Evolutionary conservation across 257 asterid species (phyloP), one percentile per base, ranked within the genome.

Genomic region (Dorcoceras hygrometricum): DNA sequence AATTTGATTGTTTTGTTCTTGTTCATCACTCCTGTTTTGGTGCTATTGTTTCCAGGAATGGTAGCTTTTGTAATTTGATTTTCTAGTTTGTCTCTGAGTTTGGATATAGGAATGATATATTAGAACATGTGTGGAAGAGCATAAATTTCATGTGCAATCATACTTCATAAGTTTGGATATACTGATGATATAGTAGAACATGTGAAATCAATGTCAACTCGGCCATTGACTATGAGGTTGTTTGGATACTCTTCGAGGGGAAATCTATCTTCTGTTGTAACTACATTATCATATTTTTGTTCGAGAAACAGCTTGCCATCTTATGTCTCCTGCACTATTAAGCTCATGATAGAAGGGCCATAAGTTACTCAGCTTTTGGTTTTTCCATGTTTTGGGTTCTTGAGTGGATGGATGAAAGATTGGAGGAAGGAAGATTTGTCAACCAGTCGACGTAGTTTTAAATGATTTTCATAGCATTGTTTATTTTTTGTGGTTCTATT

Each of bases 71-170:
- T 14, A 12, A 12, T 10, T 12, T 67, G 56, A 6, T 34, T 4
- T 59, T 53, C 27, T 51, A 14, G 7, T 62, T 6, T 56, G 23
- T 67, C 24, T 19, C 22, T 25, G 28, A 25, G 8, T 23, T 11
- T 8, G 23, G 43, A 26, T 87, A 86, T 51, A 73, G 82, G 80
- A 71, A 19, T 86, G 62, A 94, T 86, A 71, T 91, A 88, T 6
- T 11, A 36, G 18, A 11, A 36, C 48, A 32, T 32, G 48, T 11
- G 48, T 36, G 48, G 11, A 4, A 7, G 43, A 36, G 18, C n/a
- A 36, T 11, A 12, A 36, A 36, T 36, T 36, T 11, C 48, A 36
- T 36, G 18, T 36, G 48, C 48, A 36, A 32, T 11, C 48, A 36
- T 32, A 36, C 39, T 7, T 36, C 18, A 10, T 36, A 1, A 10